These are phyloP conservation scores for Torulaspora indica DNA, from an alignment of 805 yeast genomes.

Conservation along the genomic window DNA sequence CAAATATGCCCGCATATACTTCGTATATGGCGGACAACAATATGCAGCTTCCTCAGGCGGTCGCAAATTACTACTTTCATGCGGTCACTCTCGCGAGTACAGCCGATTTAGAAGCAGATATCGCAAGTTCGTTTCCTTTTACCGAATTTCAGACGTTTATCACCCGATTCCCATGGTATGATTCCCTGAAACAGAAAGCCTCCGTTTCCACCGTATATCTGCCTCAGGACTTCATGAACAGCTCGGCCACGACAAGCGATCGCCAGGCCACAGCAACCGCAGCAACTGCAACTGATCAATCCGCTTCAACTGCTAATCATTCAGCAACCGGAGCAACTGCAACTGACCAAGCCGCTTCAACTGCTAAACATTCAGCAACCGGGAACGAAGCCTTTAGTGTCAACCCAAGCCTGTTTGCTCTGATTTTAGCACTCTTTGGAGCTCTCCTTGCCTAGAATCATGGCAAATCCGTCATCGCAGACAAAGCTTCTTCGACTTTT, in stretches of 20 bases:
- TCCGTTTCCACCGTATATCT: conserved; percentile 23
- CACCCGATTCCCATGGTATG: conserved; percentile 35
- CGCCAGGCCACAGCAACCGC: neutral
- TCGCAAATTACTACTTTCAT: conserved; percentile 36
- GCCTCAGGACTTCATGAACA: conserved; percentile 25
- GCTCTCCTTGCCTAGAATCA: neutral
- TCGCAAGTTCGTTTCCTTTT: conserved; percentile 36
- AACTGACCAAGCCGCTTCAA: neutral
- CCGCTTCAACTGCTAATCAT: too few species aligned
- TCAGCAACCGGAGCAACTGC: neutral
- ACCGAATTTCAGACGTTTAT: conserved; percentile 36
- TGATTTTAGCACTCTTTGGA: neutral
- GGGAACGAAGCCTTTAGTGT: conserved; percentile 1
- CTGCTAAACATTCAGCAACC: neutral
- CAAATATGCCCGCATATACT: conserved; percentile 30
- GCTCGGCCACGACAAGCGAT: neutral
- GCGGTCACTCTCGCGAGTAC: conserved; percentile 28
- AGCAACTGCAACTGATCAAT: neutral
- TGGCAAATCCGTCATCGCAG: conserved; percentile 3
- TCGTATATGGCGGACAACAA: conserved; percentile 35
- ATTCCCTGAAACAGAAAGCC: conserved; percentile 22
- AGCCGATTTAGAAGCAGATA: conserved; percentile 25
- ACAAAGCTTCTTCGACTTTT: conserved; percentile 12
- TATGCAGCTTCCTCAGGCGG: conserved; percentile 35
- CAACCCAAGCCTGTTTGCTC: neutral